Conservation (phyloP, 768 basidiomycete genomes). For the Lentinula detonsa region DNA sequence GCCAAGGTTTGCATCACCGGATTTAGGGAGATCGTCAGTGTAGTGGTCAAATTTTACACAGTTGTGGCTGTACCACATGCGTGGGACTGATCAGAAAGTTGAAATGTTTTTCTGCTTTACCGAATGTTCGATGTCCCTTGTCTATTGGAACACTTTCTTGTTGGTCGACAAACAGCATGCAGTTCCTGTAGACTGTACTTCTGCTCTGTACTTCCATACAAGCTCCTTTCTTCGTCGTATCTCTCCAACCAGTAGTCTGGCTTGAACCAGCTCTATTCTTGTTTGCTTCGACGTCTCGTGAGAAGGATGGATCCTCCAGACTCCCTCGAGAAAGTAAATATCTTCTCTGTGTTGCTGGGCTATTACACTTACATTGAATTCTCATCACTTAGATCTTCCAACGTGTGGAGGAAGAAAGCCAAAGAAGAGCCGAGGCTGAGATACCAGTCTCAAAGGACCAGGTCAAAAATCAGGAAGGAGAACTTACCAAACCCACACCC, state of each 20-base stretch:
- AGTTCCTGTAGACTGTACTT: not conserved
- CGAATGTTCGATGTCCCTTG: not conserved
- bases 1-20: too few species aligned
- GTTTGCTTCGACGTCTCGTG: not conserved
- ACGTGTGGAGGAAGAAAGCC: conserved; percentile 51
- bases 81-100: not conserved
- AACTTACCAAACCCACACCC: conserved; percentile 8
- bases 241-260: not conserved
- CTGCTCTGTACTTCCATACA: not conserved
- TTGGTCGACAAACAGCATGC: not conserved
- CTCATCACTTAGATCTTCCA: conserved; percentile 44
- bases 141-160: not conserved
- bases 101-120: not conserved
- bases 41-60: not conserved
- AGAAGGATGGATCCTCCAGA: conserved; percentile 6
- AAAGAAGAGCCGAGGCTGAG: conserved; percentile 38
- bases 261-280: not conserved
- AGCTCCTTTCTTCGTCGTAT: not conserved
- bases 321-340: conserved; percentile 4
- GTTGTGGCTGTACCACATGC: not conserved
- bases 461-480: not conserved
- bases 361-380: not conserved
- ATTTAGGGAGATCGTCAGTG: too few species aligned
- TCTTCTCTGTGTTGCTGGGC: not conserved
- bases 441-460: conserved; percentile 6